Evolutionary conservation across 306 rosid genomes (phyloP).

Genomic region (Abrus pulchellus): DNA sequence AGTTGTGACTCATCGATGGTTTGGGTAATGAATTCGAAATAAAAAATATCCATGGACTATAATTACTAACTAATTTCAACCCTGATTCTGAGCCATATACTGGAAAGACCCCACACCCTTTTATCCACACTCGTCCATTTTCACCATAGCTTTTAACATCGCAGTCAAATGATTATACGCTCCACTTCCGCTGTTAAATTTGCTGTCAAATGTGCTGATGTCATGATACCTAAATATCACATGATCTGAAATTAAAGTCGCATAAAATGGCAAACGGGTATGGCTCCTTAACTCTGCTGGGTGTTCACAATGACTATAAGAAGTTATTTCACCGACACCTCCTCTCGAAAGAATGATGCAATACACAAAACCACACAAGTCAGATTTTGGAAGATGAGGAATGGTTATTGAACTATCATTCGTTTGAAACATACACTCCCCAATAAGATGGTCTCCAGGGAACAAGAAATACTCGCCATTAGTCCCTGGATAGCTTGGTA

Average conservation of each 20-base stretch:
- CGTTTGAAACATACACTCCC: not conserved
- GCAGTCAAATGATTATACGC: not conserved
- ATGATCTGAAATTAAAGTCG: not conserved
- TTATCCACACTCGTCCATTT: not conserved
- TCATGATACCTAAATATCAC: not conserved
- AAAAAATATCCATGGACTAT: no score
- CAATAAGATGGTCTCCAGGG: not conserved
- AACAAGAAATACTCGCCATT: not conserved
- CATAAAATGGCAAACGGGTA: no score
- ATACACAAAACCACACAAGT: not conserved
- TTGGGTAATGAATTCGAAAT: no score
- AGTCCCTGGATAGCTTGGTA: no score
- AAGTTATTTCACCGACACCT: no score
- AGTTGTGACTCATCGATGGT: no score
- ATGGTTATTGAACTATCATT: not conserved
- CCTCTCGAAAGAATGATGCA: conserved; percentile 15
- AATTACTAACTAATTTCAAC: no score
- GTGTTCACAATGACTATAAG: no score
- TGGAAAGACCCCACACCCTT: conserved; percentile 18
- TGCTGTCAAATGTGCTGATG: no score
- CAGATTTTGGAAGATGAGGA: not conserved
- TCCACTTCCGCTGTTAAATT: no score
- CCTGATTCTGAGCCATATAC: not conserved
- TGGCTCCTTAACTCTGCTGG: no score
- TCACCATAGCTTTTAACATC: no score